A percentile compares a stretch with the other conserved stretches of the same genome.
phyloP scores from a whole-genome alignment of 371 early-diverging fungal genomes.

The Saksenaea vasiformis region DNA sequence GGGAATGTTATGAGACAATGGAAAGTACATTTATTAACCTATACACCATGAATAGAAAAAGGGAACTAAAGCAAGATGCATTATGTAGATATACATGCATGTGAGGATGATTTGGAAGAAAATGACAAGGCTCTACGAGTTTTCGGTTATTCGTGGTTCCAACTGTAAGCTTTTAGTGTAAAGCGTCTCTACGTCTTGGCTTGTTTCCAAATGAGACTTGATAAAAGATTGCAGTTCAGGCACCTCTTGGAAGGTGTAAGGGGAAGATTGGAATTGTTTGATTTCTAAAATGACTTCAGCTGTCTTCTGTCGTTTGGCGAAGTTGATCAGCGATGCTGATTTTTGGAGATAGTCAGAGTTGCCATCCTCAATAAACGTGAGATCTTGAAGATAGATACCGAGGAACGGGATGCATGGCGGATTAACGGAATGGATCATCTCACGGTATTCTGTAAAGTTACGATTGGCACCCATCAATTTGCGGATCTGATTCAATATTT shows the following conservation, averaged over 20 bases:
- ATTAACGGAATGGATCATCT: conserved; percentile 79
- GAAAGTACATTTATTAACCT: too few species aligned
- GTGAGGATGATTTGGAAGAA: too few species aligned
- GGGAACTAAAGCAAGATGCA: too few species aligned
- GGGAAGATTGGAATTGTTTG: conserved; percentile 87
- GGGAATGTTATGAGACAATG: too few species aligned
- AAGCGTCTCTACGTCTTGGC: conserved; percentile 65
- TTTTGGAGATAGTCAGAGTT: conserved; percentile 76
- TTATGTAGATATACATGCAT: too few species aligned
- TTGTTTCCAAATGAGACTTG: conserved; percentile 58
- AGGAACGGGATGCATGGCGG: conserved; percentile 95
- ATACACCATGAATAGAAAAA: too few species aligned
- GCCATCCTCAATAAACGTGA: conserved; percentile 94
- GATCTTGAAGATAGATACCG: conserved; percentile 86
- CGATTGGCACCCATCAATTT: conserved; percentile 77
- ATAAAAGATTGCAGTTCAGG: conserved; percentile 83
- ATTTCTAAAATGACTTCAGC: conserved; percentile 92
- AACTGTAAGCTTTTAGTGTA: conserved; percentile 68
- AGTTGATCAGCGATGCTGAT: conserved; percentile 79
- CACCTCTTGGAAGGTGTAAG: conserved; percentile 77
- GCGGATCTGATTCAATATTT: conserved; percentile 51
- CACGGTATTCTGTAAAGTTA: conserved; percentile 88
- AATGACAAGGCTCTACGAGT: not conserved
- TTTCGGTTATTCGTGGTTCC: conserved; percentile 58
- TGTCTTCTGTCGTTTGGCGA: conserved; percentile 85